Evolutionary conservation across 371 early-diverging fungal species (phyloP).

Genomic region (Mucor lusitanicus): DNA sequence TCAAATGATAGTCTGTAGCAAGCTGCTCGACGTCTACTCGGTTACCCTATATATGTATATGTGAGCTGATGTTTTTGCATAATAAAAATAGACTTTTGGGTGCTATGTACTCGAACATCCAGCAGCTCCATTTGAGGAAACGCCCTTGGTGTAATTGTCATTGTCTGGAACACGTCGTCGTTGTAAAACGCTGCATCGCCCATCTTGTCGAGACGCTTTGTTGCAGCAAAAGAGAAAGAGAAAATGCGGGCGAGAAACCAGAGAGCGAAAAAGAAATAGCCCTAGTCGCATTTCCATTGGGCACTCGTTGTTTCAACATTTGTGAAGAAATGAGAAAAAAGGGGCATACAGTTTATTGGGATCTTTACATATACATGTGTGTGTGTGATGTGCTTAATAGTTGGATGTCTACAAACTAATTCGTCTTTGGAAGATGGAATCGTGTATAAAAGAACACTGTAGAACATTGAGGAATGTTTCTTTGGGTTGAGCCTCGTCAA

Average conservation of each 20-base stretch:
- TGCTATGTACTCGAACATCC: slow-evolving; percentile 32
- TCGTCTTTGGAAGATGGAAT: neutral
- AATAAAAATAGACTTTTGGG: neutral
- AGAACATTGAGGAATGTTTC: neutral
- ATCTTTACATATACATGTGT: neutral
- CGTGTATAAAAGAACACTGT: neutral
- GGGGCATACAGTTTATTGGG: neutral
- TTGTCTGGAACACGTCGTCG: slow-evolving; percentile 31
- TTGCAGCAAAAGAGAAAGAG: neutral
- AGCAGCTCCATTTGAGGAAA: slow-evolving; percentile 32
- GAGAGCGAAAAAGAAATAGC: neutral
- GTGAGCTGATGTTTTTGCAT: neutral
- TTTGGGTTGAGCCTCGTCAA: neutral
- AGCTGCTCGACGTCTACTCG: slow-evolving; percentile 28
- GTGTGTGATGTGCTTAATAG: neutral
- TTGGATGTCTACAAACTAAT: neutral
- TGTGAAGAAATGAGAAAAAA: neutral
- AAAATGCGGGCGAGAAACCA: neutral
- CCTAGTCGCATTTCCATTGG: slow-evolving; percentile 2
- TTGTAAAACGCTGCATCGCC: slow-evolving; percentile 12
- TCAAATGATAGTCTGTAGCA: slow-evolving; percentile 27
- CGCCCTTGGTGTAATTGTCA: slow-evolving; percentile 38
- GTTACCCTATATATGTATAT: slow-evolving; percentile 27
- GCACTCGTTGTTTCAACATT: neutral
- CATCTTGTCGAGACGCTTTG: neutral